Conservation (phyloP, 2,329 filamentous ascomycete genomes). For the Xylaria sp. region DNA sequence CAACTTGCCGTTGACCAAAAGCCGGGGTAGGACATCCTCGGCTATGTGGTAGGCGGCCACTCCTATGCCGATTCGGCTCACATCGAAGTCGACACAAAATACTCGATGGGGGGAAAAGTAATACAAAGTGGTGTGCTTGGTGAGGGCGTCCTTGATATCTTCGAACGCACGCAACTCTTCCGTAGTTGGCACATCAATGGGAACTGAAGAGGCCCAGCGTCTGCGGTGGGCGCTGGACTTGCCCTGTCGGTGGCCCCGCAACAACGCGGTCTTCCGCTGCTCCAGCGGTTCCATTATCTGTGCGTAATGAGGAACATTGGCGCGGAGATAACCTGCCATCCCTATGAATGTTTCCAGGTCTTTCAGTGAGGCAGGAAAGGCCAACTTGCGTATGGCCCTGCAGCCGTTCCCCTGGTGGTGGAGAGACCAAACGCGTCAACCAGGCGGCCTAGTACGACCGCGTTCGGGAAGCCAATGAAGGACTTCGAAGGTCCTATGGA, state of each 20-base stretch:
- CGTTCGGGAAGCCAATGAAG: neutral
- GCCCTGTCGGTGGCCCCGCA: neutral
- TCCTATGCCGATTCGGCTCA: neutral
- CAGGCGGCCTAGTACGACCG: neutral
- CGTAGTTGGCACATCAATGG: neutral
- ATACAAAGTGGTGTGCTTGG: neutral
- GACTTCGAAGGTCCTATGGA: neutral
- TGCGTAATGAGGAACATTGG: neutral
- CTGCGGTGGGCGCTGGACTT: neutral
- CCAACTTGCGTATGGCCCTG: neutral
- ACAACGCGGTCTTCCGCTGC: neutral
- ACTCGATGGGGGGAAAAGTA: neutral
- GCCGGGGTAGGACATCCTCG: neutral
- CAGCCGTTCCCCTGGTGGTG: neutral
- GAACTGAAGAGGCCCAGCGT: neutral
- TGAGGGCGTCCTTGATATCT: neutral
- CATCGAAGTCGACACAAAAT: neutral
- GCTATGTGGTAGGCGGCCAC: neutral
- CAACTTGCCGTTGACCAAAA: neutral
- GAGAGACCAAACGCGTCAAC: neutral
- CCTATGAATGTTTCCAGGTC: constrained; percentile 1
- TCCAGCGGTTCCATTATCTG: neutral
- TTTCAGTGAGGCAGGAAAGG: neutral
- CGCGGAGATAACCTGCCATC: neutral
- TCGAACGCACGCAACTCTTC: neutral